Base-by-base conservation (phyloP, 2,329 filamentous ascomycete species). In the Neoscytalidium dimidiatum region DNA sequence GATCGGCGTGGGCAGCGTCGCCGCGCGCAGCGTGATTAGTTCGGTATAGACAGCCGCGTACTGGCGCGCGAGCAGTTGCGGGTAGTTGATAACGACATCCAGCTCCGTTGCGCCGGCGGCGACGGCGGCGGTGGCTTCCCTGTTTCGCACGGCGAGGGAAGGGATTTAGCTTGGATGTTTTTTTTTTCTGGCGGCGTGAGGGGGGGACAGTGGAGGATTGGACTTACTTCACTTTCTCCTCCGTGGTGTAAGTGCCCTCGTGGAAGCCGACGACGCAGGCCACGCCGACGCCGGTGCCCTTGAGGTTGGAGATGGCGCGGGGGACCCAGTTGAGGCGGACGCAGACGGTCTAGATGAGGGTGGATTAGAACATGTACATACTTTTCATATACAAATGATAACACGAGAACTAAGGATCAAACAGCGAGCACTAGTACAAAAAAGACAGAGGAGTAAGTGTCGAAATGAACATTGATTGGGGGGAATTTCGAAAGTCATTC, bases 221-320 rank as follows among this genome's bases (percentile, higher is more conserved):
- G 8, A 67, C 69, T 62, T 69, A 74, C 68, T 72, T 73, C n/a
- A 83, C 75, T 71, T 87, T 87, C 33, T 79, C 74, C 3, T 77
- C 71, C 0, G 84, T 82, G 53, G 81, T 76, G 66, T 86, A 77
- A 0, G 83, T 86, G 13, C 86, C 86, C 71, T 87, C 85, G 62
- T 84, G 86, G 72, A 88, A 88, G 23, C 84, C 85, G 9, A 88
- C 79, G 5, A 88, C 86, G 68, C 83, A 85, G 49, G 85, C 84
- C 21, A 88, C 81, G 26, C 78, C 77, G n/a, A 85, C 81, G 5
- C 72, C 72, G 7, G 80, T 79, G 56, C 79, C 79, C 65, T 79
- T 78, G 53, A 88, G 79, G 62, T 82, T 80, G 46, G 79, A 69
- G 19, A 80, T 79, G 56, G 83, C 83, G 64, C 79, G 81, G 26